These are phyloP conservation scores for Noccaea caerulescens DNA, from an alignment of 345 rosid genomes.

Conservation along the genomic window DNA sequence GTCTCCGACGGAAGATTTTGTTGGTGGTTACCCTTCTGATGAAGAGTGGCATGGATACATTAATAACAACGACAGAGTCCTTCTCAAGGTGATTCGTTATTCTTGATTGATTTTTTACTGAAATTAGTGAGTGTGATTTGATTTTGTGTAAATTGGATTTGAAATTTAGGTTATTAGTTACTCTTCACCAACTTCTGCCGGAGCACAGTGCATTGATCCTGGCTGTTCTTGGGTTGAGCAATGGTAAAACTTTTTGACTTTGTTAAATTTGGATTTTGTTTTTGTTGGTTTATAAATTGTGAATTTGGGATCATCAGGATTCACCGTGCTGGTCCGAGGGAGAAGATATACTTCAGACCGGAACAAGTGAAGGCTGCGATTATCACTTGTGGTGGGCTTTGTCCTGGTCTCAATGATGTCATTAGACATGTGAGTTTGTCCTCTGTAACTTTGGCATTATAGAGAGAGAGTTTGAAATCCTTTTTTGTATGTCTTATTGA, in stretches of 20 bases:
- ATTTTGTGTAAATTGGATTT: neutral
- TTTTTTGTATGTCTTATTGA: neutral
- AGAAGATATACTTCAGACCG: conserved; percentile 82
- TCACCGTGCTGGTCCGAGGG: conserved; percentile 95
- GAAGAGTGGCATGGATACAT: conserved; percentile 98
- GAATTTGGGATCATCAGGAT: conserved; percentile 55
- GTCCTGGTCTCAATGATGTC: conserved; percentile 96
- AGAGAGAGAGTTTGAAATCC: neutral
- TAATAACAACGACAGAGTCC: conserved; percentile 84
- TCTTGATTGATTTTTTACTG: neutral
- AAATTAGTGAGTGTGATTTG: neutral
- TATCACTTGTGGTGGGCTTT: conserved; percentile 94
- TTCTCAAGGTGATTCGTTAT: conserved; percentile 68
- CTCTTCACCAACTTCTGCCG: conserved; percentile 83
- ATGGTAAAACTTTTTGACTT: conserved; percentile 51
- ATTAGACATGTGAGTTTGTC: conserved; percentile 69
- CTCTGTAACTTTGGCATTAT: neutral
- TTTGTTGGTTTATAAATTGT: neutral
- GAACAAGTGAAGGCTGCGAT: conserved; percentile 92
- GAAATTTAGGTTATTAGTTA: conserved; percentile 66
- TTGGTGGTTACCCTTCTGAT: conserved; percentile 83
- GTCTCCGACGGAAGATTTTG: conserved; percentile 74
- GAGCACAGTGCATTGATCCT: conserved; percentile 83
- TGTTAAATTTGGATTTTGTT: neutral
- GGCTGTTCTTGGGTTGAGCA: conserved; percentile 91